A percentile compares a stretch with the other conserved stretches of the same genome.
Conservation (phyloP, 192 early-diverging fungal species). For the Gamsiella multidivaricata region DNA sequence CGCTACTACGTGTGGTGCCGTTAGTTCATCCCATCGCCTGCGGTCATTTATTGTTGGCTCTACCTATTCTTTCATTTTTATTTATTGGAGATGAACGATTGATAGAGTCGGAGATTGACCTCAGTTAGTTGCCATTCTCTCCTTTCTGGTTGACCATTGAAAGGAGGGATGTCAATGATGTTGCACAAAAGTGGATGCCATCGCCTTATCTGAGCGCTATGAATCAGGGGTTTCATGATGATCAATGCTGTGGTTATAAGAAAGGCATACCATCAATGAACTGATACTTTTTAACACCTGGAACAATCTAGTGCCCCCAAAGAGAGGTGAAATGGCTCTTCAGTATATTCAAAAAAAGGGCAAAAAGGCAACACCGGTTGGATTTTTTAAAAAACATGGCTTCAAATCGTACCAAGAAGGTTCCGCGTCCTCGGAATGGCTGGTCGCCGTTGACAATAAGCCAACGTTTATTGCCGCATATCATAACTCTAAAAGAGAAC, state of each 20-base stretch:
- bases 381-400: slow-evolving; percentile 6
- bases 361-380: slow-evolving; percentile 1
- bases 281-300: not conserved
- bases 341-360: not conserved
- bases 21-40: slow-evolving; percentile 19
- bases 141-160: slow-evolving; percentile 15
- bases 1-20: slow-evolving; percentile 3
- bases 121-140: slow-evolving; percentile 5
- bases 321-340: not conserved
- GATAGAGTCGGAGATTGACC: not conserved
- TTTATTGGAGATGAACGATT: slow-evolving; percentile 5
- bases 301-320: slow-evolving; percentile 5
- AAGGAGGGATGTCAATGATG: slow-evolving; percentile 15
- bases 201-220: slow-evolving; percentile 13
- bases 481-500: slow-evolving; percentile 1
- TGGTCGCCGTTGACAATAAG: not conserved
- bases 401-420: slow-evolving; percentile 17
- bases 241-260: not conserved
- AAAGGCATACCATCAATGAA: not conserved
- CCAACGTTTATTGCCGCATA: not conserved
- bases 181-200: slow-evolving; percentile 20
- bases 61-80: slow-evolving; percentile 4
- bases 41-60: not conserved
- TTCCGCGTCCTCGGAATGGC: slow-evolving; percentile 13
- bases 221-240: slow-evolving; percentile 1